Conservation (phyloP, 2,329 filamentous ascomycete genomes). For the Rutstroemia sp. region DNA sequence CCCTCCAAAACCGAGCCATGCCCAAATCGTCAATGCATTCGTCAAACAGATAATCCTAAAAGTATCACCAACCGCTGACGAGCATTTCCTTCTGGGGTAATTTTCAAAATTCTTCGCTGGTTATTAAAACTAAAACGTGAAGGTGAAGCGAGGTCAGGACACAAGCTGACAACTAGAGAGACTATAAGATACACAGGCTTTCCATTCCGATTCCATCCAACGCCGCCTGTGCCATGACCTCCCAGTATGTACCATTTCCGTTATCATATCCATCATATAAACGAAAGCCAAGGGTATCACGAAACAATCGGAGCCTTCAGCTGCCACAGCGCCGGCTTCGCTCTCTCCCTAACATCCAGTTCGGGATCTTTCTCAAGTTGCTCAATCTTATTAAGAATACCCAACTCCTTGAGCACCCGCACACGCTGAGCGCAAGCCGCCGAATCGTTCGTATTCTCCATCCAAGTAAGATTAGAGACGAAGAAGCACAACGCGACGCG, state of each 20-base stretch:
- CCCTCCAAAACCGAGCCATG: neutral
- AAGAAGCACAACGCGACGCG: constrained; percentile 76
- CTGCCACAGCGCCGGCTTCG: constrained; percentile 71
- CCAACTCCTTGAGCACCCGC: constrained; percentile 60
- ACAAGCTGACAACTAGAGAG: neutral
- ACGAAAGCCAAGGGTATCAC: neutral
- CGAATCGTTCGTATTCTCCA: constrained; percentile 65
- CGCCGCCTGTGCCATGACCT: neutral
- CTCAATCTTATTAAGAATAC: constrained; percentile 61
- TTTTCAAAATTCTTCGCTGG: neutral
- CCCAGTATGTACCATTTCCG: neutral
- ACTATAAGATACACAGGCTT: neutral
- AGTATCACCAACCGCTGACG: no score
- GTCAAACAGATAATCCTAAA: no score
- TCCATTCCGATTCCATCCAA: neutral
- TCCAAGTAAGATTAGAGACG: constrained; percentile 77
- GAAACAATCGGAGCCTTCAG: constrained; percentile 37
- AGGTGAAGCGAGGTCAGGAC: neutral
- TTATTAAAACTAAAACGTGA: neutral
- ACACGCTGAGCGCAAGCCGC: constrained; percentile 60
- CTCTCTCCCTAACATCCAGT: constrained; percentile 75
- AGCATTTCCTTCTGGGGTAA: no score
- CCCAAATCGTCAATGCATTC: no score
- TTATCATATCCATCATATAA: neutral
- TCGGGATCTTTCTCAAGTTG: constrained; percentile 61